These are phyloP conservation scores for Wallacemonas sp. DNA, from an alignment of 208 protist species.

Conservation along the genomic window DNA sequence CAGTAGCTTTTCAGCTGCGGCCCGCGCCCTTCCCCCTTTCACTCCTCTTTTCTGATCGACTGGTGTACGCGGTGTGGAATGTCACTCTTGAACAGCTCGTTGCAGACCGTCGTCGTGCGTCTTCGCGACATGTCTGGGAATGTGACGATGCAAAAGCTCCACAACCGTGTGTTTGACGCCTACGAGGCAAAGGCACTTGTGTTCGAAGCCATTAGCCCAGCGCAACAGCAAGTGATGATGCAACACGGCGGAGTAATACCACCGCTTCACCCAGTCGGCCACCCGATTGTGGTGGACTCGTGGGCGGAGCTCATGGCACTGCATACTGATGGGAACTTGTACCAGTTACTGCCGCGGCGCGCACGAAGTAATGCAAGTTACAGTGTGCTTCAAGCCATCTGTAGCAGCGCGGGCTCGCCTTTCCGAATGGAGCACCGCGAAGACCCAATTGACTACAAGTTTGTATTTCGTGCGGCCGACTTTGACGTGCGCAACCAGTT, in stretches of 20 bases:
- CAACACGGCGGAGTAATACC: conserved; percentile 66
- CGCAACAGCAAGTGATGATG: conserved; percentile 74
- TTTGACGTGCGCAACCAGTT: conserved; percentile 74
- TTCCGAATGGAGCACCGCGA: conserved; percentile 86
- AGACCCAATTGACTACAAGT: conserved; percentile 85
- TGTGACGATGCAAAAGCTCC: conserved; percentile 86
- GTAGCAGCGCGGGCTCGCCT: conserved; percentile 71
- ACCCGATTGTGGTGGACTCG: conserved; percentile 71
- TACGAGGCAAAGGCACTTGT: conserved; percentile 90
- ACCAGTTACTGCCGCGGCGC: conserved; percentile 77
- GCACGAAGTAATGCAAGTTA: conserved; percentile 76
- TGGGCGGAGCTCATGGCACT: conserved; percentile 71
- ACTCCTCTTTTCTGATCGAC: too few species aligned
- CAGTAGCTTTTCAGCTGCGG: too few species aligned
- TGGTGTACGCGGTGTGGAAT: too few species aligned
- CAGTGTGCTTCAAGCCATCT: conserved; percentile 70
- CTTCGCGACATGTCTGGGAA: conserved; percentile 86
- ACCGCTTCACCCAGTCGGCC: conserved; percentile 70
- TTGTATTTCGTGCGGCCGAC: conserved; percentile 78
- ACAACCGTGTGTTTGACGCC: conserved; percentile 89
- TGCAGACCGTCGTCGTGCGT: conserved; percentile 82
- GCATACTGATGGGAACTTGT: conserved; percentile 76
- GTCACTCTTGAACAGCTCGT: conserved; percentile 82
- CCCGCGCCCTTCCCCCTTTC: too few species aligned
- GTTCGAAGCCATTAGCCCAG: conserved; percentile 77